Percentiles rank a stretch among this genome's conserved stretches.
phyloP scores from a whole-genome alignment of 768 basidiomycete genomes.

The Podaxis rugospora region DNA sequence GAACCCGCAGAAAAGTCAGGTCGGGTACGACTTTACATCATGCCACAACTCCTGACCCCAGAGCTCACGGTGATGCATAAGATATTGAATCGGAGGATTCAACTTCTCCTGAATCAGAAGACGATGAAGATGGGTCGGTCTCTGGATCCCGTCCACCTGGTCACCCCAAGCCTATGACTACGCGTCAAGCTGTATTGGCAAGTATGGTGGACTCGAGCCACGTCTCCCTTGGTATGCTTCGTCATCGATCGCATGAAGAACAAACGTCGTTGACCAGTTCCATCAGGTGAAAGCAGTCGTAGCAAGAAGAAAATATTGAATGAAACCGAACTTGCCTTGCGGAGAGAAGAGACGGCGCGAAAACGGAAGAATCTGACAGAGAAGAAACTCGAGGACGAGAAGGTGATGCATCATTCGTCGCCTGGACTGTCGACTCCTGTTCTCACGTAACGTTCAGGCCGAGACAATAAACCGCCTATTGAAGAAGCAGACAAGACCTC shows the following conservation, averaged over 20 bases:
- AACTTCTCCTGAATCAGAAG: conserved; percentile 25
- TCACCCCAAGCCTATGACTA: conserved; percentile 39
- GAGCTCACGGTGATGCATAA: conserved; percentile 12
- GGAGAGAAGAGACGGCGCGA: conserved; percentile 75
- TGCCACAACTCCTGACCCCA: neutral
- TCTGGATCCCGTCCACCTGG: conserved; percentile 24
- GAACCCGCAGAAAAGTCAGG: conserved; percentile 21
- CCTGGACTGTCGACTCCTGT: neutral
- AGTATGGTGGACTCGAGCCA: conserved; percentile 66
- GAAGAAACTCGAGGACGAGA: conserved; percentile 84
- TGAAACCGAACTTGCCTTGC: conserved; percentile 67
- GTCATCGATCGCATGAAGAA: neutral
- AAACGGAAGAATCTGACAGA: conserved; percentile 79
- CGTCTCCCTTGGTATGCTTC: conserved; percentile 51
- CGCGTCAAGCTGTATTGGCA: conserved; percentile 67
- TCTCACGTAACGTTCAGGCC: conserved; percentile 36
- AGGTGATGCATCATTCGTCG: conserved; percentile 37
- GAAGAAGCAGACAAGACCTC: conserved; percentile 75
- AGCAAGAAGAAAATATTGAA: conserved; percentile 66
- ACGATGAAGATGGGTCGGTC: conserved; percentile 20
- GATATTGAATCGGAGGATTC: conserved; percentile 36
- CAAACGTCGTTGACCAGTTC: neutral
- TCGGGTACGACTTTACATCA: conserved; percentile 12
- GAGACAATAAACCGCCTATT: conserved; percentile 88
- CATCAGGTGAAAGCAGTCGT: conserved; percentile 22